Evolutionary conservation across 352 stramenopile species (phyloP).

Genomic region (Phytopythium delawarense): DNA sequence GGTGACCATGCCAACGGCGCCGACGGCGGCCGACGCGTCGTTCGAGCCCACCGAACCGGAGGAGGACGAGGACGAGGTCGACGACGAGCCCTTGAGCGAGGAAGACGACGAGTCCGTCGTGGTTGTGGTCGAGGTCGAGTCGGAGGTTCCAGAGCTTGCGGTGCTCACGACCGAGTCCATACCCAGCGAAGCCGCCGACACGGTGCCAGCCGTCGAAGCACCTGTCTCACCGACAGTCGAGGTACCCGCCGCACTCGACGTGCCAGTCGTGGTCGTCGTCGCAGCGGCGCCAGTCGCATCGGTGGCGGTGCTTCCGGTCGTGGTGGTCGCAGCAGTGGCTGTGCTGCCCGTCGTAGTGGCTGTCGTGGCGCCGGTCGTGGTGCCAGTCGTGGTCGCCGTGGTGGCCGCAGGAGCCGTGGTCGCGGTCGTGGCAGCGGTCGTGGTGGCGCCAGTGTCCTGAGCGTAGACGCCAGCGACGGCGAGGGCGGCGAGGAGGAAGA

Average conservation of each 20-base stretch:
- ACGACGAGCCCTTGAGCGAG: slow-evolving; percentile 1
- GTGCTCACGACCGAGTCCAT: slow-evolving; percentile 2
- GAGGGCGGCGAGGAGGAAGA: slow-evolving; percentile 23
- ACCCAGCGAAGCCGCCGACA: background rate
- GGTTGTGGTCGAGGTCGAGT: slow-evolving; percentile 3
- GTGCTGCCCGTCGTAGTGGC: background rate
- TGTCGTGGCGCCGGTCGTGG: background rate
- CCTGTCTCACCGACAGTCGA: slow-evolving; percentile 7
- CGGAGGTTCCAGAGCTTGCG: background rate
- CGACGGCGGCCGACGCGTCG: background rate
- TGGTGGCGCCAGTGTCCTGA: slow-evolving; percentile 11
- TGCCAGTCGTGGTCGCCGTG: background rate
- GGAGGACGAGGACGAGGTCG: background rate
- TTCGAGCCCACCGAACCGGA: slow-evolving; percentile 2
- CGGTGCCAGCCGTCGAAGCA: slow-evolving; percentile 5
- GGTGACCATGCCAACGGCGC: background rate
- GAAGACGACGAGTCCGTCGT: background rate
- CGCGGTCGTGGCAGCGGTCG: slow-evolving; percentile 4
- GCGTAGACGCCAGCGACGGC: slow-evolving; percentile 19
- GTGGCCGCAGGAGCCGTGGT: background rate
- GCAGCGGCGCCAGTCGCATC: background rate
- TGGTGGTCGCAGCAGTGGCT: background rate
- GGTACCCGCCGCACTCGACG: background rate
- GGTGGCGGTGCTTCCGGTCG: background rate
- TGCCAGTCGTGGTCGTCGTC: background rate